These are phyloP conservation scores for Xylariaceae sp. DNA, from an alignment of 2,329 filamentous ascomycete species.

Conservation along the genomic window DNA sequence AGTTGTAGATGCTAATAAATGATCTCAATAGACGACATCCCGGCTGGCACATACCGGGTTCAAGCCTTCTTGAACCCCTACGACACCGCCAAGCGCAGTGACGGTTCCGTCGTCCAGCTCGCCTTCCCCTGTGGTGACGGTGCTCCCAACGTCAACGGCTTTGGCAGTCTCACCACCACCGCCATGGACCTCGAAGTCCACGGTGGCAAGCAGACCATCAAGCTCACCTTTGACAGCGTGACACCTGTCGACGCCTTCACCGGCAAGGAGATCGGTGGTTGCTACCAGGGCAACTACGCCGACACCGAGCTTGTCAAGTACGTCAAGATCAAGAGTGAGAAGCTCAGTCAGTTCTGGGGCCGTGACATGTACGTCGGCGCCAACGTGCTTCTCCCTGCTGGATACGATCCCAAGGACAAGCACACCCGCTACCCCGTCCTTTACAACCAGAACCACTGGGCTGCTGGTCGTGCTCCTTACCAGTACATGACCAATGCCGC, in stretches of 20 bases:
- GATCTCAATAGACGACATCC: slow-evolving; percentile 13
- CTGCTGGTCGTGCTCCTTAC: slow-evolving; percentile 13
- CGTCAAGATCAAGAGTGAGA: slow-evolving; percentile 23
- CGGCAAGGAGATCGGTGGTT: slow-evolving; percentile 20
- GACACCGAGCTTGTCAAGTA: slow-evolving; percentile 21
- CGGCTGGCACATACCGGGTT: slow-evolving; percentile 19
- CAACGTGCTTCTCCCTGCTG: slow-evolving; percentile 21
- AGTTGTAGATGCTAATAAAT: not conserved
- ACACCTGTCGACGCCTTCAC: slow-evolving; percentile 8
- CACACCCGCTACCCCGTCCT: slow-evolving; percentile 22
- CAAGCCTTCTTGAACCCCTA: slow-evolving; percentile 24
- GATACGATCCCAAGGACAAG: slow-evolving; percentile 19
- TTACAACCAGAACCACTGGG: slow-evolving; percentile 23
- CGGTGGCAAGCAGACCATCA: slow-evolving; percentile 16
- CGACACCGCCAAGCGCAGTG: slow-evolving; percentile 17
- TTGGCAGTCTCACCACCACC: slow-evolving; percentile 19
- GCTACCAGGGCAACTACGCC: slow-evolving; percentile 23
- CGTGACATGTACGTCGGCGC: slow-evolving; percentile 27
- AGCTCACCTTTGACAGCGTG: slow-evolving; percentile 20
- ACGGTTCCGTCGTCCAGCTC: slow-evolving; percentile 19
- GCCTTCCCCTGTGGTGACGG: slow-evolving; percentile 25
- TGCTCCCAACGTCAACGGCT: slow-evolving; percentile 18
- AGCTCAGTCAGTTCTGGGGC: slow-evolving; percentile 21
- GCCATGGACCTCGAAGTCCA: slow-evolving; percentile 18
- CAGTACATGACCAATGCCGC: slow-evolving; percentile 10